Evolutionary conservation across 768 basidiomycete genomes (phyloP).

Genomic region (Suillus bovinus): DNA sequence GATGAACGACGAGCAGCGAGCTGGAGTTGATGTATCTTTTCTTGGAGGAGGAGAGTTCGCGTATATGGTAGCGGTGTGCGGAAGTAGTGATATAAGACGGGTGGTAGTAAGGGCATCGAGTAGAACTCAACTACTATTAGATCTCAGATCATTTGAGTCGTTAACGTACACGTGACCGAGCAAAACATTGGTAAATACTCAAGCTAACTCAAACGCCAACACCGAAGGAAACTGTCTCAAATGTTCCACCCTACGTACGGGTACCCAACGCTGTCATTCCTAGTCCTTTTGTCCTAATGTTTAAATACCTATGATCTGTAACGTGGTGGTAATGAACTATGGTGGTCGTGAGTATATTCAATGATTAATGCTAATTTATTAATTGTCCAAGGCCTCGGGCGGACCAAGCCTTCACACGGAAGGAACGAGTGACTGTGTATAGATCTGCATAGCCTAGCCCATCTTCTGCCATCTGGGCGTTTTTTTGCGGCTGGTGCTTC

Average conservation of each 20-base stretch:
- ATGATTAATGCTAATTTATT: neutral
- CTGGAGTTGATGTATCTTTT: constrained; percentile 68
- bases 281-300: neutral
- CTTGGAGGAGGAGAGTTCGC: constrained; percentile 67
- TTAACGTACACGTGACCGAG: neutral
- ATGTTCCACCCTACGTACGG: neutral
- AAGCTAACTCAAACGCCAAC: neutral
- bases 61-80: constrained; percentile 75
- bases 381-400: constrained; percentile 1
- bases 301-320: neutral
- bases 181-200: neutral
- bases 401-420: neutral
- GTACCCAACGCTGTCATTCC: neutral
- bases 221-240: neutral
- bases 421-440: neutral
- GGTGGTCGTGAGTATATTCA: neutral
- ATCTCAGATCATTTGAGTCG: neutral
- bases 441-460: neutral
- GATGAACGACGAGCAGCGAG: constrained; percentile 51
- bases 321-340: neutral
- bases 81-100: constrained; percentile 80
- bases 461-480: neutral
- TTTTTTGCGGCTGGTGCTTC: constrained; percentile 13
- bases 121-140: neutral
- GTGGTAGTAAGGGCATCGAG: constrained; percentile 47